Conservation (phyloP, 306 rosid species). For the Psophocarpus tetragonolobus region DNA sequence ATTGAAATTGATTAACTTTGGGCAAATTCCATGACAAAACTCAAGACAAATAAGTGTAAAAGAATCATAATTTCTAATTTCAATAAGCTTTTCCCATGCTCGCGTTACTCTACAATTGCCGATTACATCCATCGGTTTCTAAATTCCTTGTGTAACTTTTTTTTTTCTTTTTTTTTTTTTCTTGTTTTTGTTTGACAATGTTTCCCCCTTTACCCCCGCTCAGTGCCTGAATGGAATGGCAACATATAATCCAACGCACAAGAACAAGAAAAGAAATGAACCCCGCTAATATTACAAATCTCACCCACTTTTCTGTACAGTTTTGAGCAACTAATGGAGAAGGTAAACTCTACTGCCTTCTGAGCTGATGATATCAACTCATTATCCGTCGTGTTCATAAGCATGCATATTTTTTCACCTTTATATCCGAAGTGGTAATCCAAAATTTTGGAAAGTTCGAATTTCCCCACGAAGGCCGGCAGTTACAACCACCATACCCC, state of each 20-base stretch:
- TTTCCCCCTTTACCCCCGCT: conserved; percentile 1
- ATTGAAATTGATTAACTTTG: conserved; percentile 1
- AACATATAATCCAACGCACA: conserved; percentile 58
- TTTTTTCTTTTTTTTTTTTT: background rate
- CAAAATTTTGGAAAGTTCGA: conserved; percentile 92
- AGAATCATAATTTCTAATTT: conserved; percentile 71
- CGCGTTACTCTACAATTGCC: conserved; percentile 81
- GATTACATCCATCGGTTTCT: conserved; percentile 66
- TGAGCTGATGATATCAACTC: conserved; percentile 40
- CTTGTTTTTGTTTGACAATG: conserved; percentile 45
- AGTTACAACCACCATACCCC: conserved; percentile 97
- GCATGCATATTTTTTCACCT: conserved; percentile 31
- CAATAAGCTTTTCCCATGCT: conserved; percentile 59
- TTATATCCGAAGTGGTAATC: conserved; percentile 79
- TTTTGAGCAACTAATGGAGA: conserved; percentile 52
- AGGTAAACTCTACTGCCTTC: conserved; percentile 38
- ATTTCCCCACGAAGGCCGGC: conserved; percentile 95
- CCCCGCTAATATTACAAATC: conserved; percentile 77
- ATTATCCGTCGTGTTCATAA: conserved; percentile 35
- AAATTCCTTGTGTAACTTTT: conserved; percentile 55
- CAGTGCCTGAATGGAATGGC: conserved; percentile 50
- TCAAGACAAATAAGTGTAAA: conserved; percentile 42
- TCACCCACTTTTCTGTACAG: conserved; percentile 87
- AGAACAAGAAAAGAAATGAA: conserved; percentile 60
- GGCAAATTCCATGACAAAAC: conserved; percentile 29